Evolutionary conservation across 257 asterid species (phyloP), one percentile per base, ranked within the genome.

Genomic region (Petrea volubilis): DNA sequence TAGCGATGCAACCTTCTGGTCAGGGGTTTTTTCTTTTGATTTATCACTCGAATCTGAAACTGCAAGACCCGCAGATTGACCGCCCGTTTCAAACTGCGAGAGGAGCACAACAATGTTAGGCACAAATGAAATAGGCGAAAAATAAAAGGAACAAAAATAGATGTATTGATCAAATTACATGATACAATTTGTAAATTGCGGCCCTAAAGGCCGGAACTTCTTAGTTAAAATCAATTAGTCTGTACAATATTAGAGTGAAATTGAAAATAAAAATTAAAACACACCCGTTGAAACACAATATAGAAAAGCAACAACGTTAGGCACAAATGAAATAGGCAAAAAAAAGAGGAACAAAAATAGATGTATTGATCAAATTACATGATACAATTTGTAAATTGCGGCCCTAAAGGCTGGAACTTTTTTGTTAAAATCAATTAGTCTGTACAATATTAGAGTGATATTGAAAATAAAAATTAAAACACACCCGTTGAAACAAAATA

Each of bases 31-130:
- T 61, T 90, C 96, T 75, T 88, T 90, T 29, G 97, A 85, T 76
- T 84, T 92, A 65, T 85, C 95, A 69, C 90, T 88, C 50, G 96
- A 87, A 79, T 89, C 95, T 23, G 90, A 87, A 70, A 71, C 82
- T 27, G 68, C 83, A 38, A 60, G 70, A 47, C 41, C 83, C 31
- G 71, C 77, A 55, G 88, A 85, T 74, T 85, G 98, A 74, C 78
- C n/a, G n/a, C n/a, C 93, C 74, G 67, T 87, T 43, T 88, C 91
- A 72, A 80, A 78, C 98, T 92, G 93, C 85, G 75, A 53, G n/a
- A 3, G 60, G 55, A 67, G 73, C 53, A 80, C 40, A 55, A 78
- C 63, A 14, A 7, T 7, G 11, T 64, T 70, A 67, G 70, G 50
- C 79, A 68, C 60, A 40, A 31, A 15, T 53, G 28, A 43, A 68